Evolutionary conservation across 495 filamentous ascomycete species (phyloP), one percentile per base, ranked within the genome.

Genomic region (Staphylotrichum tortipilum): DNA sequence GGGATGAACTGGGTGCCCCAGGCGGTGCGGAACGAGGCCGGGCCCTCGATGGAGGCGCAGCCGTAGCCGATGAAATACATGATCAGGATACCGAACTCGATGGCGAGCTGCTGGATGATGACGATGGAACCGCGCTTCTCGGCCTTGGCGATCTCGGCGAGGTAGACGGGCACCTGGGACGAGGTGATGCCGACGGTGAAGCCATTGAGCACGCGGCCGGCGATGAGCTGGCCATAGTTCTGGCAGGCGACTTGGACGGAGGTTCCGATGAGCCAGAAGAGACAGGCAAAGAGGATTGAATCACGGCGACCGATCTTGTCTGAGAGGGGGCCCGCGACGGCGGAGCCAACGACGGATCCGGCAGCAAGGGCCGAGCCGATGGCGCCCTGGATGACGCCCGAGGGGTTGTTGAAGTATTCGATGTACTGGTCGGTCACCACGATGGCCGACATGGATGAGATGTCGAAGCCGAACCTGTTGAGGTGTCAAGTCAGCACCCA

Each of bases 151-250:
- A 88, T 78, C 59, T 89, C 84, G 35, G 83, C 83, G 3, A 88
- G 74, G 64, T 88, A 89, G n/a, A 89, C 85, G n/a, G 81, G 83
- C 0, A 87, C 85, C 55, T 88, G 84, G 1, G 83, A 84, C 2
- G 82, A 86, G 2, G 84, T 86, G 52, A 88, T 81, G 50, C 84
- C 84, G 45, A 88, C 83, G 36, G 78, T 78, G 34, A 88, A 69
- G 47, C 86, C 84, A 57, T 85, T 87, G 35, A 89, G 64, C 11
- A 87, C 72, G 15, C 84, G 80, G 4, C 85, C 85, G 19, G 78
- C 83, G 31, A 88, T 81, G 0, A 89, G 68, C 55, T 80, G 76
- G 21, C 77, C 81, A 9, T 77, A 64, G 47, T 77, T 76, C 35
- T 79, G 76, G 14, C 73, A 77, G 19, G 79, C 69, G 41, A 79